These are phyloP conservation scores for Aspergillus taichungensis DNA, from an alignment of 495 filamentous ascomycete genomes.

Conservation along the genomic window DNA sequence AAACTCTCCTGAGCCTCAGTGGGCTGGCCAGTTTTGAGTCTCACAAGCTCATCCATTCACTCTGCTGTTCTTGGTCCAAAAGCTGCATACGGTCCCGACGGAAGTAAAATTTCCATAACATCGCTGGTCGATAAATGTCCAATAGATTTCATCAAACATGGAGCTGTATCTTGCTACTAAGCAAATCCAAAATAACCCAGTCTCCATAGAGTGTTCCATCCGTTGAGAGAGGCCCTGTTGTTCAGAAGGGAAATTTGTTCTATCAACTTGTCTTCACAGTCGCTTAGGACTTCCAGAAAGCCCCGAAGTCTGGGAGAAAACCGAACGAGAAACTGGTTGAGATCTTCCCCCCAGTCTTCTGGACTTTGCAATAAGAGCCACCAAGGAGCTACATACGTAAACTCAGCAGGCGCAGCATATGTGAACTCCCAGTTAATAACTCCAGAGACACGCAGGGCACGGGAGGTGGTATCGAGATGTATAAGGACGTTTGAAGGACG, in stretches of 20 bases:
- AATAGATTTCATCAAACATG: conserved; percentile 26
- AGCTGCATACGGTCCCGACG: conserved; percentile 8
- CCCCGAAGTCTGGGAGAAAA: conserved; percentile 7
- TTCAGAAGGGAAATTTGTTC: conserved; percentile 9
- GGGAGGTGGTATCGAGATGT: neutral
- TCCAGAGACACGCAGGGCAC: conserved; percentile 17
- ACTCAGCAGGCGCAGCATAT: conserved; percentile 26
- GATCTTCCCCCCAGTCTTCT: conserved; percentile 24
- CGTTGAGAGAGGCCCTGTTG: conserved; percentile 13
- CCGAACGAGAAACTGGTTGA: conserved; percentile 13
- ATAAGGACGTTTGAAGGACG: conserved; percentile 11
- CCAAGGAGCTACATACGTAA: conserved; percentile 30
- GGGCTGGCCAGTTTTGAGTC: neutral
- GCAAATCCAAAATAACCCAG: conserved; percentile 22
- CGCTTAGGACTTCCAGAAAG: conserved; percentile 17
- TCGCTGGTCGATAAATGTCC: conserved; percentile 16
- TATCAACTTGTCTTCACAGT: conserved; percentile 15
- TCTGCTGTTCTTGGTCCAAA: neutral
- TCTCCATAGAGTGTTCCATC: conserved; percentile 18
- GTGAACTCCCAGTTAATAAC: conserved; percentile 37
- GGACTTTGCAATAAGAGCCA: conserved; percentile 32
- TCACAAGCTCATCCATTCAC: neutral
- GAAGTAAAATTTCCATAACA: conserved; percentile 16
- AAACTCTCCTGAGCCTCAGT: neutral
- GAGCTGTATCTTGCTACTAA: conserved; percentile 17